Base-by-base conservation (phyloP, 352 stramenopile genomes). In the Phytophthora megakarya region DNA sequence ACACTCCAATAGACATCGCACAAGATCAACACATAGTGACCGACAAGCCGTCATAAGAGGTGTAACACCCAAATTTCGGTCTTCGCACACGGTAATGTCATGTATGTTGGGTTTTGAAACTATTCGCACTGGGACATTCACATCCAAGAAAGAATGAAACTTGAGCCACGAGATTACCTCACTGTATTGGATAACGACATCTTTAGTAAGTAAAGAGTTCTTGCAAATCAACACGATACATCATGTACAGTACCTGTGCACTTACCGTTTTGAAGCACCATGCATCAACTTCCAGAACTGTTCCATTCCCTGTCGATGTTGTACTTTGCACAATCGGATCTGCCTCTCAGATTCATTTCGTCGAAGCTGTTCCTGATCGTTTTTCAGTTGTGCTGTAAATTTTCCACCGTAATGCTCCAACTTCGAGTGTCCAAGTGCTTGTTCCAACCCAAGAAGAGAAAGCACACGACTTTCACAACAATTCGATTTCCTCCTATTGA, bases 11-110 rank as follows among this genome's bases (percentile, higher is more conserved):
- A 94, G 54, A 19, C 62, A 72, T 0, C 10, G 26, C 16, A 83
- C 78, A 39, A 94, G 59, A 2, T 88, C 76, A 11, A 84, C 71
- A 42, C 73, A 62, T 48, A 86, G 68, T 6, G 73, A 66, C 0
- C 70, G 69, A 28, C 83, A 90, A 3, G 86, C 86, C 15, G 65
- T 75, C 86, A 94, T 94, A 3, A 94, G 63, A 5, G 86, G 86
- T 10, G 81, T 90, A 25, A 85, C 2, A 2, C 81, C 85, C 2
- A 86, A 58, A 1, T 39, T 67, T 62, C 26, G 66, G 30, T 73
- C 65, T 52, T 70, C 60, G 6, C 55, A 47, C 61, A 67, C 19
- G 16, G 22, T 11, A 61, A 67, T 35, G 13, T 42, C 7, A 26
- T 64, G 19, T 3, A 7, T 28, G n/a, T 19, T 58, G 16, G 8